These are phyloP conservation scores for Plasmodium billcollinsi DNA, from an alignment of 169 alveolate species.

Conservation along the genomic window DNA sequence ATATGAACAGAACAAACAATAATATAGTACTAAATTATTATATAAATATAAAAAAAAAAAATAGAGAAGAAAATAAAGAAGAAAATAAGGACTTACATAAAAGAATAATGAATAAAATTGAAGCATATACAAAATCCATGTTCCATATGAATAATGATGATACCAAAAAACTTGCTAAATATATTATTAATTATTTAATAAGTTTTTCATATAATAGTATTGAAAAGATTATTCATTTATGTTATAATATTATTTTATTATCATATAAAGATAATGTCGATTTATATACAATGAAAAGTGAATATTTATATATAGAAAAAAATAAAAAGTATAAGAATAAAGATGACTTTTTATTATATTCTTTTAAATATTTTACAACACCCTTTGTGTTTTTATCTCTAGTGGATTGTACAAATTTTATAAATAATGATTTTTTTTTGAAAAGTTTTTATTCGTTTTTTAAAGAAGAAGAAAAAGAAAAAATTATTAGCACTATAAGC, in stretches of 20 bases:
- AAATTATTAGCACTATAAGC: slow-evolving; percentile 5
- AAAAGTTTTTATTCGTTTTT: slow-evolving; percentile 21
- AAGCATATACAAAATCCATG: neutral
- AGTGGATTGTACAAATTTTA: slow-evolving; percentile 22
- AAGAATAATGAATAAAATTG: slow-evolving; percentile 17
- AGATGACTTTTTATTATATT: neutral
- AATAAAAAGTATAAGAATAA: neutral
- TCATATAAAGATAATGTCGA: neutral
- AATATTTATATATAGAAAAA: neutral
- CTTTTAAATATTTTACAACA: slow-evolving; percentile 31
- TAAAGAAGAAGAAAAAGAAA: slow-evolving; percentile 23
- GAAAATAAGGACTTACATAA: neutral
- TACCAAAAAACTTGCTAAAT: neutral
- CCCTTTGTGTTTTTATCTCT: slow-evolving; percentile 48
- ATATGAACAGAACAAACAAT: slow-evolving; percentile 35
- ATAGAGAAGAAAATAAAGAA: neutral
- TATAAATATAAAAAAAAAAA: neutral
- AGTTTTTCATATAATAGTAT: slow-evolving; percentile 51
- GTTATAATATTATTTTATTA: slow-evolving; percentile 37
- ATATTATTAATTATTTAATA: slow-evolving; percentile 20
- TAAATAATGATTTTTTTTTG: slow-evolving; percentile 56
- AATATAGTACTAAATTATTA: slow-evolving; percentile 14
- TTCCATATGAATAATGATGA: slow-evolving; percentile 1
- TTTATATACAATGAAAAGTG: too few species aligned
- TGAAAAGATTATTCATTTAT: slow-evolving; percentile 33